Base-by-base conservation (phyloP, 768 basidiomycete genomes). In the Suillus brevipes region DNA sequence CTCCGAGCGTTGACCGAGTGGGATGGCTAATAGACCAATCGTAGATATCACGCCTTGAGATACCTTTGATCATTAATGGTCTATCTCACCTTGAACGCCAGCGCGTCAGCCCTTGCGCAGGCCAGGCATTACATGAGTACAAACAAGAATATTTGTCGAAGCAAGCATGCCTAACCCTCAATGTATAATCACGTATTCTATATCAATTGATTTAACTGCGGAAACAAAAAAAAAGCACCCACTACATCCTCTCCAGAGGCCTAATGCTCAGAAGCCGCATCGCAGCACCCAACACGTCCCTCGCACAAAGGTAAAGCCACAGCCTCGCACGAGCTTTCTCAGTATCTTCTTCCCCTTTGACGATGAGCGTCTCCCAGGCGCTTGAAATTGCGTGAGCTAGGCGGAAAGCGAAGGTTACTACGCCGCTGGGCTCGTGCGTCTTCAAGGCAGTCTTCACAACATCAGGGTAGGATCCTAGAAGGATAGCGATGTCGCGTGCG, bases 391-490 rank as follows among this genome's bases (percentile, higher is more conserved):
- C 89, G 71, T 97, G 97, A 52, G 88, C 87, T 40, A 98, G 82
- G 69, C 87, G 85, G 81, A 97, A 96, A 53, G 88, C 87, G 75
- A 88, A 99, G 6, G 94, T 96, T 66, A 97, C 94, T 12, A 99
- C 86, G 0, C 91, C 91, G 65, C 91, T 92, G 10, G 97, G 95
- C 77, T 99, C 95, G 69, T 90, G 89, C 23, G 87, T 90, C 76
- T 88, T 88, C 73, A 95, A 78, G 12, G 97, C 96, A 1, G 87
- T 88, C 70, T 89, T 88, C 56, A 99, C 93, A 31, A 95, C 90
- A 71, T 95, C 93, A 1, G 97, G 96, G 82, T 97, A 99, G 34
- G 88, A 83, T 6, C 93, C 91, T 52, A 97, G 84, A n/a, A 96
- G 81, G 79, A 93, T 88, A 25, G 87, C 83, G 71, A 97, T 92